These are phyloP conservation scores for Hordeum vulgare DNA, from an alignment of 176 grass and related monocot species.

Conservation along the genomic window DNA sequence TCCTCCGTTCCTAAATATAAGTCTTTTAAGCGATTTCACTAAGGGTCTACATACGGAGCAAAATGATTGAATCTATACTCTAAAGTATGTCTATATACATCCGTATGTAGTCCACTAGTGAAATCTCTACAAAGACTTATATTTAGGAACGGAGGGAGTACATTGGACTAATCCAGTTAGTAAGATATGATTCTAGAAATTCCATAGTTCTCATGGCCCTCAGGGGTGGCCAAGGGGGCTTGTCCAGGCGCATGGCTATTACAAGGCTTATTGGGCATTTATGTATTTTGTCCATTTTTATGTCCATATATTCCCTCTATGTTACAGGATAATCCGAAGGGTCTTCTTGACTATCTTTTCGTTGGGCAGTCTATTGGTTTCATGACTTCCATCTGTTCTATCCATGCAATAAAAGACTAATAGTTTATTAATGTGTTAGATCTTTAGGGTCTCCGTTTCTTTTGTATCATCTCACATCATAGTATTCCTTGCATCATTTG, in stretches of 20 bases:
- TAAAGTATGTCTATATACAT: too few relatives aligned
- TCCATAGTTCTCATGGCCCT: neutral
- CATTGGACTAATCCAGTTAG: neutral
- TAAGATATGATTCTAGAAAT: neutral
- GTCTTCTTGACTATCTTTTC: conserved; percentile 9
- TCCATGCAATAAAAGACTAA: neutral
- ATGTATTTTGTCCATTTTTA: neutral
- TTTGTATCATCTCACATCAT: neutral
- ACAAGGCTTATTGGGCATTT: conserved; percentile 6
- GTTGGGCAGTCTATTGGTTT: neutral
- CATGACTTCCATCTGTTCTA: neutral
- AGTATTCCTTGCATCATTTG: conserved; percentile 7
- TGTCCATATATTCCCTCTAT: neutral
- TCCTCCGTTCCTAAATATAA: too few relatives aligned
- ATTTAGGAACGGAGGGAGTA: too few relatives aligned
- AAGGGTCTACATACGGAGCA: too few relatives aligned
- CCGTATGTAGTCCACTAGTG: too few relatives aligned
- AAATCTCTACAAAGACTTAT: too few relatives aligned
- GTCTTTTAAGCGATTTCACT: too few relatives aligned
- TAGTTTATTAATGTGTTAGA: conserved; percentile 3
- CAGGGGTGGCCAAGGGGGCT: neutral
- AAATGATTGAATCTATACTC: too few relatives aligned
- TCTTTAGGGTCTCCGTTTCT: conserved; percentile 10
- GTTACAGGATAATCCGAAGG: neutral
- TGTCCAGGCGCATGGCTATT: neutral